Conservation (phyloP, 805 yeast species). For the Metschnikowia chrysomelidarum region DNA sequence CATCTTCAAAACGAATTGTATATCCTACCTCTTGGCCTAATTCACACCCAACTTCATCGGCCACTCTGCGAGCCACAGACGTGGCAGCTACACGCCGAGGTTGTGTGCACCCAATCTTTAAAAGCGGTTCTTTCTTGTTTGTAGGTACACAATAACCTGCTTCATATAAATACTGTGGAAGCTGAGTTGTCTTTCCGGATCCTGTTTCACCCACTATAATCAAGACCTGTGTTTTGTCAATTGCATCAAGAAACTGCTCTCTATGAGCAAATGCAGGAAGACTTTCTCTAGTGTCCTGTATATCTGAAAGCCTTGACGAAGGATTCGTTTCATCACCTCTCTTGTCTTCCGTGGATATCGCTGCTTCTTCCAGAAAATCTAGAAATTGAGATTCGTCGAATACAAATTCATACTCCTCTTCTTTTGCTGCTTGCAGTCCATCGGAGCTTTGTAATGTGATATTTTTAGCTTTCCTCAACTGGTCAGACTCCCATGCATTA, state of each 20-base stretch:
- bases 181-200: conserved; percentile 92
- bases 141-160: conserved; percentile 67
- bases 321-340: conserved; percentile 23
- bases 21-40: conserved; percentile 92
- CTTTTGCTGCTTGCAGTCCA: conserved; percentile 41
- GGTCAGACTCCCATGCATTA: conserved; percentile 55
- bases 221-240: conserved; percentile 61
- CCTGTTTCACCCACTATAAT: conserved; percentile 88
- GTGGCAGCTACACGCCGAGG: conserved; percentile 96
- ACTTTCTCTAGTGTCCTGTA: conserved; percentile 56
- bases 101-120: conserved; percentile 80
- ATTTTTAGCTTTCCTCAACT: conserved; percentile 41
- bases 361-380: conserved; percentile 49
- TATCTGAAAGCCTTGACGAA: conserved; percentile 15
- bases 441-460: conserved; percentile 28
- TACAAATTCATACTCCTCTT: conserved; percentile 65
- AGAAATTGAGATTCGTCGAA: conserved; percentile 66
- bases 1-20: conserved; percentile 82
- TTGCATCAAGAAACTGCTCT: conserved; percentile 55
- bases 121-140: conserved; percentile 13
- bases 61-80: conserved; percentile 86
- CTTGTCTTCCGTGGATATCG: conserved; percentile 21
- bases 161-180: conserved; percentile 83
- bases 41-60: conserved; percentile 79
- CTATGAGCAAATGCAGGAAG: conserved; percentile 75